phyloP scores from a whole-genome alignment of 1,139 yeast genomes.

The Zhuliangozyma parablackwelliae region DNA sequence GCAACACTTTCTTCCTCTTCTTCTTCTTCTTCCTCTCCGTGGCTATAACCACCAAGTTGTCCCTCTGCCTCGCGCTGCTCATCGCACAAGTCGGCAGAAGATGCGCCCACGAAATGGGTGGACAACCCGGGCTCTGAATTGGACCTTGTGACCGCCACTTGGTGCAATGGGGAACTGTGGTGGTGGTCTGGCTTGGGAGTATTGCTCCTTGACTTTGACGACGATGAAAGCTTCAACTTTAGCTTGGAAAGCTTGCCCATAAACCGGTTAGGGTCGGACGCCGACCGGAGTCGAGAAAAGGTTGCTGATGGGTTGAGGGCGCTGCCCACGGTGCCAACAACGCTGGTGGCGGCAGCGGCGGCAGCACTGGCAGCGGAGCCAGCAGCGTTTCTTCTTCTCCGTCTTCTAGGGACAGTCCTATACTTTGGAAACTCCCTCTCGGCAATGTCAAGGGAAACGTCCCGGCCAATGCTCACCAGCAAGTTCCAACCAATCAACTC shows the following conservation, averaged over 20 bases:
- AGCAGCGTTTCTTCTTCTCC: constrained; percentile 27
- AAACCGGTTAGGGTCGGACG: constrained; percentile 13
- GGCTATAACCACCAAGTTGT: no score
- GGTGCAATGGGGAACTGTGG: background rate
- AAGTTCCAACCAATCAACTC: constrained; percentile 65
- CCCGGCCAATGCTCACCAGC: constrained; percentile 56
- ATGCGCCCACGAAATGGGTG: no score
- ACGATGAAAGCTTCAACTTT: constrained; percentile 12
- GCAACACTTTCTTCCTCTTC: no score
- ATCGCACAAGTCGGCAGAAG: background rate
- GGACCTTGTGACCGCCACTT: constrained; percentile 9
- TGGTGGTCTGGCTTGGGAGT: background rate
- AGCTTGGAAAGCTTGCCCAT: constrained; percentile 20
- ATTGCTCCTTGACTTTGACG: background rate
- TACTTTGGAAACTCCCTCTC: constrained; percentile 61
- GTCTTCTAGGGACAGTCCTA: constrained; percentile 70
- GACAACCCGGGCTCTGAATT: constrained; percentile 14
- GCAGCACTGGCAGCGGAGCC: constrained; percentile 6
- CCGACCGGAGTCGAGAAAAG: constrained; percentile 8
- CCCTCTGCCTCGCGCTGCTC: no score
- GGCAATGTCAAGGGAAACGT: constrained; percentile 57
- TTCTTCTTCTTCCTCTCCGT: no score
- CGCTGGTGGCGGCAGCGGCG: background rate
- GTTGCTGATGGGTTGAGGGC: constrained; percentile 1
- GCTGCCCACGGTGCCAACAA: background rate